Percentiles rank a stretch among this genome's conserved stretches.
phyloP scores from a whole-genome alignment of 371 early-diverging fungal genomes.

The Haplosporangium sp. region DNA sequence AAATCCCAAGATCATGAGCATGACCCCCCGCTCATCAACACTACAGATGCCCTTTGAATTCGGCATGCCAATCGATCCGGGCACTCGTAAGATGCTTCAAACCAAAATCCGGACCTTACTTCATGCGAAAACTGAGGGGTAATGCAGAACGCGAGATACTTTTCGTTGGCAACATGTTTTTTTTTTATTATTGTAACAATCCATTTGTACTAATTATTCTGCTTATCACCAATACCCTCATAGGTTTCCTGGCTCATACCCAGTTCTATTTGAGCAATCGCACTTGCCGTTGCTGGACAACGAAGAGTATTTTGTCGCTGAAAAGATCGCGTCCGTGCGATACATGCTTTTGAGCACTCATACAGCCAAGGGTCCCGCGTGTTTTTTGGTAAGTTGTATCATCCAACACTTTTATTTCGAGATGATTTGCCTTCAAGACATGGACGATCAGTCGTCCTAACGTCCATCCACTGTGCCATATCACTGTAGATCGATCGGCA shows the following conservation, averaged over 20 bases:
- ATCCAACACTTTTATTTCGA: no score
- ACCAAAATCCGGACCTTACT: constrained; percentile 33
- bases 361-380: constrained; percentile 67
- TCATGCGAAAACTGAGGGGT: constrained; percentile 44
- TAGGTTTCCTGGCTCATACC: constrained; percentile 93
- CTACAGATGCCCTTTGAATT: constrained; percentile 39
- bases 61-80: constrained; percentile 33
- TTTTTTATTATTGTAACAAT: background rate
- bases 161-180: background rate
- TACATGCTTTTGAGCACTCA: constrained; percentile 73
- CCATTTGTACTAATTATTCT: background rate
- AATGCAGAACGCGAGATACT: background rate
- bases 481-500: constrained; percentile 76
- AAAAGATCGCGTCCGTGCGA: constrained; percentile 91
- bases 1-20: constrained; percentile 14
- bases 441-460: background rate
- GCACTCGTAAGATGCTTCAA: constrained; percentile 30
- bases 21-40: constrained; percentile 26
- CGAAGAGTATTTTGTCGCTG: constrained; percentile 91
- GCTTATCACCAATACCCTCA: background rate
- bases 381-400: constrained; percentile 66
- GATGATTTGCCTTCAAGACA: no score
- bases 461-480: background rate
- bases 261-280: constrained; percentile 76
- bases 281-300: constrained; percentile 75